These are phyloP conservation scores for Coemansia sp. DNA, from an alignment of 192 early-diverging fungal species.

Conservation along the genomic window DNA sequence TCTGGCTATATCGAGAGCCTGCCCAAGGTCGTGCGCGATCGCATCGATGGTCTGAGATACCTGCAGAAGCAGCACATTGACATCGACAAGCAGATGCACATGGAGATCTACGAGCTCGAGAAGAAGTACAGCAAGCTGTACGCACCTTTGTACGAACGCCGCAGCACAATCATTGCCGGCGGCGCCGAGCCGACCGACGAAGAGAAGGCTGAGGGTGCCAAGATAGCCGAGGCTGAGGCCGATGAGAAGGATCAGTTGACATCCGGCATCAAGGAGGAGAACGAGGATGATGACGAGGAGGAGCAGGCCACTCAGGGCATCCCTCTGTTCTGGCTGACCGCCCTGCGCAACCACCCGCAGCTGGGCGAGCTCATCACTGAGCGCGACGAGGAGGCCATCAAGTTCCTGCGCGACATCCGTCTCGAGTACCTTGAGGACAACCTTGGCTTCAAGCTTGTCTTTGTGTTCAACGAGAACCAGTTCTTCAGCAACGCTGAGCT, in stretches of 20 bases:
- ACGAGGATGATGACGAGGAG: slow-evolving; percentile 52
- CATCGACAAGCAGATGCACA: slow-evolving; percentile 85
- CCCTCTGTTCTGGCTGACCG: slow-evolving; percentile 96
- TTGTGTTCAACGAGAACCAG: slow-evolving; percentile 85
- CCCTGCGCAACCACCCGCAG: slow-evolving; percentile 80
- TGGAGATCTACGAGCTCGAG: slow-evolving; percentile 92
- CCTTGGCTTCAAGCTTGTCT: slow-evolving; percentile 94
- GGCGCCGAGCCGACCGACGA: slow-evolving; percentile 86
- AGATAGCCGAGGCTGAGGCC: slow-evolving; percentile 61
- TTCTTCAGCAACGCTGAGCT: slow-evolving; percentile 86
- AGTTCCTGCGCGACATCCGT: slow-evolving; percentile 87
- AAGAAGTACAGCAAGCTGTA: slow-evolving; percentile 91
- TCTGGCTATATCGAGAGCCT: slow-evolving; percentile 73
- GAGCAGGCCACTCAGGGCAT: slow-evolving; percentile 61
- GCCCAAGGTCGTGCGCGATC: slow-evolving; percentile 74
- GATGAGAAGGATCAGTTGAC: slow-evolving; percentile 56
- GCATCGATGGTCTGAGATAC: slow-evolving; percentile 83
- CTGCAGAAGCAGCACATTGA: slow-evolving; percentile 84
- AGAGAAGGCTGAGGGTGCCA: slow-evolving; percentile 65
- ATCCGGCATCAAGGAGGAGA: slow-evolving; percentile 49
- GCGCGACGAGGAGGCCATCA: slow-evolving; percentile 84
- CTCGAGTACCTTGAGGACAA: slow-evolving; percentile 77
- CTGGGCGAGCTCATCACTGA: slow-evolving; percentile 86
- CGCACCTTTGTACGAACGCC: slow-evolving; percentile 88
- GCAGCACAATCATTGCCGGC: slow-evolving; percentile 75